Conservation (phyloP, 2,329 filamentous ascomycete genomes). For the Rutstroemia sp. region DNA sequence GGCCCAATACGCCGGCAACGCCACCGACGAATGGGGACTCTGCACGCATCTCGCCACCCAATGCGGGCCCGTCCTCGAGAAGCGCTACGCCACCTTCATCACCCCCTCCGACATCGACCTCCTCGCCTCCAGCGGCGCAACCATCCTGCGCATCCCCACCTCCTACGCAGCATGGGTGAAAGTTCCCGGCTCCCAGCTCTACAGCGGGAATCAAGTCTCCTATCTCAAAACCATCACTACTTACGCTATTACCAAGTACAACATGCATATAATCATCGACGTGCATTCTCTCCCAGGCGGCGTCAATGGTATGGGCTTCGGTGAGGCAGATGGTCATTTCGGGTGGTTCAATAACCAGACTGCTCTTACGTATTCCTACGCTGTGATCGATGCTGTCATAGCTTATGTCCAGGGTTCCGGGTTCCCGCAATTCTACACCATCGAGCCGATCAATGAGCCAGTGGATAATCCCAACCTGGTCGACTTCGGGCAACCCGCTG, state of each 20-base stretch:
- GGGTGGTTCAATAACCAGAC: constrained; percentile 32
- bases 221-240: constrained; percentile 28
- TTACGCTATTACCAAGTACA: constrained; percentile 33
- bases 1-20: background rate
- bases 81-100: constrained; percentile 28
- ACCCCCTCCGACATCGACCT: constrained; percentile 20
- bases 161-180: constrained; percentile 29
- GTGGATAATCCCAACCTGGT: constrained; percentile 16
- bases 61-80: constrained; percentile 27
- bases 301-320: constrained; percentile 27
- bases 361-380: constrained; percentile 29
- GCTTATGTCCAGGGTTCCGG: constrained; percentile 28
- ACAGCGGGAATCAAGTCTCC: constrained; percentile 28
- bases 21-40: constrained; percentile 30
- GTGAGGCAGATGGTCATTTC: constrained; percentile 28
- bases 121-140: constrained; percentile 30
- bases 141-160: constrained; percentile 19
- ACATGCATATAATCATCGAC: constrained; percentile 36
- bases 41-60: constrained; percentile 27
- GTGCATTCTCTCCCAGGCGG: constrained; percentile 36
- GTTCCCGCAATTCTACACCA: constrained; percentile 27
- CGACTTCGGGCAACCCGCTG: constrained; percentile 21
- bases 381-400: constrained; percentile 28
- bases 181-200: constrained; percentile 29
- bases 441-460: constrained; percentile 33